Evolutionary conservation across 441 rosid genomes (phyloP).

Genomic region (Erodium trifolium): DNA sequence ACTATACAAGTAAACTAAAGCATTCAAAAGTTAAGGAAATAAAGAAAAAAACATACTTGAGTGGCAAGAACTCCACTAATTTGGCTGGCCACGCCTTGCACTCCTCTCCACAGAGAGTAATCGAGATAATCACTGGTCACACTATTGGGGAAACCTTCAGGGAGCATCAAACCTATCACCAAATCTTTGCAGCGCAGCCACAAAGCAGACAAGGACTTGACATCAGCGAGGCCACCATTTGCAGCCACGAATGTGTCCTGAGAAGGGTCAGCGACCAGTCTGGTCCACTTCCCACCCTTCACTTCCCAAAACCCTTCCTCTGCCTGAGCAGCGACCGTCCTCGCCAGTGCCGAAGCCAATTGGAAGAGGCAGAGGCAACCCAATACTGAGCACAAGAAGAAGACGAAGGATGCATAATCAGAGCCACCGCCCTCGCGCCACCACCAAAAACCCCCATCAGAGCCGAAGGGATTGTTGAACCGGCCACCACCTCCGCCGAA

Average conservation of each 20-base stretch:
- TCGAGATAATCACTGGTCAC: conserved; percentile 83
- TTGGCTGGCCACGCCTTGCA: conserved; percentile 91
- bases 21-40: background rate
- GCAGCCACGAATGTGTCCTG: conserved; percentile 45
- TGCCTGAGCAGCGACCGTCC: conserved; percentile 21
- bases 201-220: conserved; percentile 26
- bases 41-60: conserved; percentile 38
- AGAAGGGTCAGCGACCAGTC: conserved; percentile 43
- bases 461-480: conserved; percentile 1
- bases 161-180: conserved; percentile 53
- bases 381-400: conserved; percentile 26
- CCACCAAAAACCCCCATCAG: conserved; percentile 29
- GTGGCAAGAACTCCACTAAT: conserved; percentile 89
- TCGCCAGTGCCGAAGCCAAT: conserved; percentile 39
- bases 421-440: conserved; percentile 27
- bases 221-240: conserved; percentile 13
- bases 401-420: conserved; percentile 17
- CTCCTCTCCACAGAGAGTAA: conserved; percentile 90
- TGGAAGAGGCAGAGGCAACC: conserved; percentile 33
- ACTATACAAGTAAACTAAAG: conserved; percentile 7
- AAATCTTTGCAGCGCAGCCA: conserved; percentile 40
- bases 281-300: conserved; percentile 56
- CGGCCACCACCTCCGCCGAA: background rate
- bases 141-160: conserved; percentile 76
- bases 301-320: conserved; percentile 62